Percentiles rank a stretch among this genome's conserved stretches.
Evolutionary conservation across 2,329 filamentous ascomycete genomes (phyloP).

Genomic region (Penicillium sclerotiorum): DNA sequence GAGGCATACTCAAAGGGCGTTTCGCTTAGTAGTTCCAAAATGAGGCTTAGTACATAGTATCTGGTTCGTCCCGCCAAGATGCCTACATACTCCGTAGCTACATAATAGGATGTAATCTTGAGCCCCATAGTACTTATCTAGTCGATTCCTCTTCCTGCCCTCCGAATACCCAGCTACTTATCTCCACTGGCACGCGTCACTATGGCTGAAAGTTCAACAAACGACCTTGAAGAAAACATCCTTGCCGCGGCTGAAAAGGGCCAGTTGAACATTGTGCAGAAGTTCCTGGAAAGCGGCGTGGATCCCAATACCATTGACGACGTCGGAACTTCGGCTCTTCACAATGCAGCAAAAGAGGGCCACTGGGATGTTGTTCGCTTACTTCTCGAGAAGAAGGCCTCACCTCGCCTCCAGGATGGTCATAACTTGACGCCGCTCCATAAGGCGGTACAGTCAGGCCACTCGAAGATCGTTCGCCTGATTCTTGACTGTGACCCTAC

Average conservation of each 20-base stretch:
- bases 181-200: neutral
- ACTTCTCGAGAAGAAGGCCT: conserved; percentile 7
- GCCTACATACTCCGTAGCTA: too few species aligned
- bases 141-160: neutral
- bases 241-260: conserved; percentile 8
- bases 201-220: neutral
- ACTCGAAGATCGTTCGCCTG: conserved; percentile 5
- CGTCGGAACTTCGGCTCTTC: conserved; percentile 9
- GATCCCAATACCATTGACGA: conserved; percentile 12
- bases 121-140: neutral
- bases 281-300: conserved; percentile 5
- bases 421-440: neutral
- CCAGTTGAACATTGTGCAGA: conserved; percentile 7
- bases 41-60: neutral
- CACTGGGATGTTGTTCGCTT: conserved; percentile 10
- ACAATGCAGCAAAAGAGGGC: conserved; percentile 9
- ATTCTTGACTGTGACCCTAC: conserved; percentile 4
- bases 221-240: neutral
- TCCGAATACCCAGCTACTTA: neutral
- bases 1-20: neutral
- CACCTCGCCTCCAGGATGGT: conserved; percentile 1
- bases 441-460: conserved; percentile 1
- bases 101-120: neutral
- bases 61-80: too few species aligned
- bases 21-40: conserved; percentile 1